phyloP scores from a whole-genome alignment of 1,284 basidiomycete genomes.

The Xerocomus minutiporus region DNA sequence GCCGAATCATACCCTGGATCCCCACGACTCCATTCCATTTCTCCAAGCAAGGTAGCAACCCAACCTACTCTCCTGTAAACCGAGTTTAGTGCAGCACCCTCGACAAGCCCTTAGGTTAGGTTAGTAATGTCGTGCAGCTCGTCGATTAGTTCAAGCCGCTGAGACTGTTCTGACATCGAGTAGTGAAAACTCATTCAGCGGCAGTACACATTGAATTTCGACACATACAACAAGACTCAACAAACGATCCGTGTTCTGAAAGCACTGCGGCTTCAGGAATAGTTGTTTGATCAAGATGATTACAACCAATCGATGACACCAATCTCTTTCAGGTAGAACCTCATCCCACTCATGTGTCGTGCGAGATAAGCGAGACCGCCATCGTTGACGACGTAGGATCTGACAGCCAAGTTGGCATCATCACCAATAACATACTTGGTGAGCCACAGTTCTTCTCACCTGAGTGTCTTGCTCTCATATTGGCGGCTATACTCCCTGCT shows the following conservation, averaged over 20 bases:
- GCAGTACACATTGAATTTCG: too few species aligned
- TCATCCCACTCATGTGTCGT: not conserved
- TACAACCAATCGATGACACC: not conserved
- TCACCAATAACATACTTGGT: too few species aligned
- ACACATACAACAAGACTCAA: not conserved
- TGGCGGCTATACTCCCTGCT: not conserved
- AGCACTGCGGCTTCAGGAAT: not conserved
- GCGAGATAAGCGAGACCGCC: not conserved
- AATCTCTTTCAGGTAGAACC: not conserved
- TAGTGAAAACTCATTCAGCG: not conserved
- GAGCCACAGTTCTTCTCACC: not conserved
- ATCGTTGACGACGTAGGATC: conserved; percentile 3
- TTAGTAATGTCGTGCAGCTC: too few species aligned
- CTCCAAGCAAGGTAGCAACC: too few species aligned
- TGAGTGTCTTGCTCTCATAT: not conserved
- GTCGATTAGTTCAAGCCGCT: not conserved
- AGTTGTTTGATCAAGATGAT: not conserved
- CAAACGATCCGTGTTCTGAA: not conserved
- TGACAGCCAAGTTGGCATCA: not conserved
- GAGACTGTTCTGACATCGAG: not conserved
- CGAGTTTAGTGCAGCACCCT: too few species aligned
- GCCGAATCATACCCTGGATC: too few species aligned
- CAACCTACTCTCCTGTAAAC: too few species aligned
- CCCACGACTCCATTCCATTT: too few species aligned
- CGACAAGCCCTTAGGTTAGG: too few species aligned